Base-by-base conservation (phyloP, 2,329 filamentous ascomycete genomes). In the Curvularia sp. region DNA sequence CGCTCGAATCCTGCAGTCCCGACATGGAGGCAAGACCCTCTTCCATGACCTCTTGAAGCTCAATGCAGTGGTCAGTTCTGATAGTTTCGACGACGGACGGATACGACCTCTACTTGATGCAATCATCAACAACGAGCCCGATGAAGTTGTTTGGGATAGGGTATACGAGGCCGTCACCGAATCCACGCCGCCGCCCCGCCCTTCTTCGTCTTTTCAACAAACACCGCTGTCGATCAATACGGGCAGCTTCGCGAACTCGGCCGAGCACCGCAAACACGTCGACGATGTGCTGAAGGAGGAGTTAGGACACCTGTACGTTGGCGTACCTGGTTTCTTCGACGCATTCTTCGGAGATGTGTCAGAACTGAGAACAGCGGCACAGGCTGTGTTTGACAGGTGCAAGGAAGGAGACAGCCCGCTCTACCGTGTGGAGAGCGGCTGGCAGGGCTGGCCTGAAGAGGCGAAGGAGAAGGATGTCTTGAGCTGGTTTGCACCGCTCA, bases 151-250 rank as follows among this genome's bases (percentile, higher is more conserved):
- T 7, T 28, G 7, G 26, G 7, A 28, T 28, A 28, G 7, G 26
- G 26, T 28, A 4, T 28, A 28, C 26, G 26, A 4, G 4, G 72
- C 74, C 51, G 69, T 78, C 51, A 72, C 71, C 55, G 71, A 79
- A 70, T 72, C 71, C 18, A 77, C 74, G n/a, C 75, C 70, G 43
- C 72, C 74, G 57, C 68, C 63, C 49, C 68, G 64, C 57, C 51
- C 65, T 28, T 68, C 66, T 31, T n/a, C n/a, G n/a, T 63, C 60
- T 54, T 55, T 74, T 53, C 58, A 60, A 59, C 69, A 75, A 61
- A 75, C 70, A 33, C 71, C 65, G 47, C 68, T 50, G 62, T 61
- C 61, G 15, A 50, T 50, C 50, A 69, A 57, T 47, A 68, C 64
- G 44, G 52, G 63, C 57, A 68, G 62, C 60, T 60, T 67, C 48